phyloP scores from a whole-genome alignment of 2,329 filamentous ascomycete species.

The Hymenoscyphus scutula region DNA sequence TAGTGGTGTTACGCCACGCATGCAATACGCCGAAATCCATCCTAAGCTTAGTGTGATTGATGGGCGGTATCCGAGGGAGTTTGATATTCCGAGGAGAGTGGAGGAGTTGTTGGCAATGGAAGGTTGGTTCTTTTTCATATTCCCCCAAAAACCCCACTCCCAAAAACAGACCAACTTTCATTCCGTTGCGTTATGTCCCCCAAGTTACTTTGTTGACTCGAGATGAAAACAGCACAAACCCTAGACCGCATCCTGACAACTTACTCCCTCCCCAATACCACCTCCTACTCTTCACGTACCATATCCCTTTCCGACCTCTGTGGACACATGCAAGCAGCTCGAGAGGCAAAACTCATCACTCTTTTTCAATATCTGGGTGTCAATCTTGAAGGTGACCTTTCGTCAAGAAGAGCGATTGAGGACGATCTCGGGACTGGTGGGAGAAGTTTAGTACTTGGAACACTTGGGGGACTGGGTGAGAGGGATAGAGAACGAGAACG shows the following conservation, averaged over 20 bases:
- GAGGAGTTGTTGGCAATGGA: slow-evolving; percentile 24
- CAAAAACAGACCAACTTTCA: neutral
- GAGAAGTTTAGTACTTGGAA: neutral
- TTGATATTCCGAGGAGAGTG: slow-evolving; percentile 21
- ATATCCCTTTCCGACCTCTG: neutral
- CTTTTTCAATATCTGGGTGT: slow-evolving; percentile 10
- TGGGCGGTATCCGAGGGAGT: slow-evolving; percentile 23
- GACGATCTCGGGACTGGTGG: neutral
- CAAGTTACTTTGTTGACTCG: too few species aligned
- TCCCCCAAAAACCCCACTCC: neutral
- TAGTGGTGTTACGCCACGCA: slow-evolving; percentile 12
- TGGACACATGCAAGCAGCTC: neutral
- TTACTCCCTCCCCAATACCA: slow-evolving; percentile 8
- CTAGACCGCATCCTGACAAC: slow-evolving; percentile 10
- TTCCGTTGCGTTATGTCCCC: too few species aligned
- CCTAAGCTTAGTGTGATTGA: slow-evolving; percentile 22
- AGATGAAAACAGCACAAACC: neutral
- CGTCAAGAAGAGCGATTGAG: neutral
- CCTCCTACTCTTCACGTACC: neutral
- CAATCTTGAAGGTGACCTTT: neutral
- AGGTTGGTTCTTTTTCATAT: slow-evolving; percentile 16
- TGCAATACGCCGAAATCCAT: slow-evolving; percentile 26
- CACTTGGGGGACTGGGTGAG: neutral
- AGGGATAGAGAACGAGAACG: neutral
- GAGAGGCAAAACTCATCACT: slow-evolving; percentile 6